Evolutionary conservation across 1,284 basidiomycete species (phyloP).

Genomic region (Ceratobasidium sp.): DNA sequence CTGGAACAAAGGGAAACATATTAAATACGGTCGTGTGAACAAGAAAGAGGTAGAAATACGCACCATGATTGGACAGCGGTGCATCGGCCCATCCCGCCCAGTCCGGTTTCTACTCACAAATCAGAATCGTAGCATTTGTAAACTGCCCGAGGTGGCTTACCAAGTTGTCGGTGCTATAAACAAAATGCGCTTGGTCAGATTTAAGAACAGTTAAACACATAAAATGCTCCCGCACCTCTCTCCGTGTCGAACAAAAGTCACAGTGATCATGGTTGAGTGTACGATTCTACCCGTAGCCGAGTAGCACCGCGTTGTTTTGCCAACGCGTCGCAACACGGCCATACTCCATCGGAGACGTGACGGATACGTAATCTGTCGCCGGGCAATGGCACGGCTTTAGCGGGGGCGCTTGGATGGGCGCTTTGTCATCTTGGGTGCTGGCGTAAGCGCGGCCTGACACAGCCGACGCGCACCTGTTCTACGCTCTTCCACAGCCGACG

Average conservation of each 20-base stretch:
- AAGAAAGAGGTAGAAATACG: slow-evolving; percentile 52
- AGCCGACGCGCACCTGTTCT: slow-evolving; percentile 46
- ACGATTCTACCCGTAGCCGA: background rate
- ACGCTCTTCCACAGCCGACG: slow-evolving; percentile 49
- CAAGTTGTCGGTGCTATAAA: slow-evolving; percentile 32
- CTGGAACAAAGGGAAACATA: slow-evolving; percentile 58
- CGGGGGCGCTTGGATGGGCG: no score
- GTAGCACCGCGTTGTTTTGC: slow-evolving; percentile 17
- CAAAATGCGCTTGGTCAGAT: slow-evolving; percentile 10
- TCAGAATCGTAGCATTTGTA: slow-evolving; percentile 55
- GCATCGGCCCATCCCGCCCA: slow-evolving; percentile 85
- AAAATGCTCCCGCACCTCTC: slow-evolving; percentile 76
- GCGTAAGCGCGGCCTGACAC: slow-evolving; percentile 28
- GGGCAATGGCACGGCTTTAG: no score
- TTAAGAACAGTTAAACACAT: slow-evolving; percentile 59
- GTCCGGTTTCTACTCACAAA: slow-evolving; percentile 57
- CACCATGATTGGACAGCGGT: slow-evolving; percentile 85
- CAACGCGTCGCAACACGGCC: slow-evolving; percentile 20
- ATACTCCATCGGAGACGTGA: slow-evolving; percentile 4
- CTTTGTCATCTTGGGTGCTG: no score
- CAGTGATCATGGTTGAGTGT: slow-evolving; percentile 57
- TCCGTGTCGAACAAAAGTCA: slow-evolving; percentile 75
- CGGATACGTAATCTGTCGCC: no score
- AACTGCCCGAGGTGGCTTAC: slow-evolving; percentile 18
- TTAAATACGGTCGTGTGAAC: slow-evolving; percentile 26